phyloP scores from a whole-genome alignment of 108 stramenopile genomes.

The Cylindrotheca fusiformis region DNA sequence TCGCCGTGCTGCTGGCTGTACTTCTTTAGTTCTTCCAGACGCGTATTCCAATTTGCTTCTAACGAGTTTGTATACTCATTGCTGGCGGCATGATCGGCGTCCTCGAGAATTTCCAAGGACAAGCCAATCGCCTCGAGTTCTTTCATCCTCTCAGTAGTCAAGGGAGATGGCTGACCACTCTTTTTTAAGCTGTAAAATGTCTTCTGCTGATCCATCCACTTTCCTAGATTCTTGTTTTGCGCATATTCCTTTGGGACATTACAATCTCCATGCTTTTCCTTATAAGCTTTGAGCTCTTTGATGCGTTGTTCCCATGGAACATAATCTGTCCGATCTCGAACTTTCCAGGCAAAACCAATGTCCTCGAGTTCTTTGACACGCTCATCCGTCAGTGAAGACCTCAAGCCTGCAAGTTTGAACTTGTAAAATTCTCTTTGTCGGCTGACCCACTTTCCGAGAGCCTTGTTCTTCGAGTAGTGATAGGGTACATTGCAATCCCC shows the following conservation, averaged over 20 bases:
- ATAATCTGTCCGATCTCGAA: conserved; percentile 22
- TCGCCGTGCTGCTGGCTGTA: conserved; percentile 44
- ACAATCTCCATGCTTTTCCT: conserved; percentile 54
- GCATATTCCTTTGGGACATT: conserved; percentile 73
- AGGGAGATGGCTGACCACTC: conserved; percentile 12
- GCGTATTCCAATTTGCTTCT: conserved; percentile 52
- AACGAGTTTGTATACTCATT: conserved; percentile 37
- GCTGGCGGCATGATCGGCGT: background rate
- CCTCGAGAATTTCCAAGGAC: conserved; percentile 43
- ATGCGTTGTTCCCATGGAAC: conserved; percentile 51
- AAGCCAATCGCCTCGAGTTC: conserved; percentile 60
- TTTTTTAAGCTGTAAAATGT: conserved; percentile 42
- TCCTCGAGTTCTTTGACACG: conserved; percentile 35
- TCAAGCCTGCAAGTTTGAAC: conserved; percentile 3
- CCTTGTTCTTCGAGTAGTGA: conserved; percentile 39
- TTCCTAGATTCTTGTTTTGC: conserved; percentile 60
- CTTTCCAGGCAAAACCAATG: conserved; percentile 57
- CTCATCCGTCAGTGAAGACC: conserved; percentile 40
- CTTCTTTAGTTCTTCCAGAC: conserved; percentile 35
- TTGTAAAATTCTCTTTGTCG: conserved; percentile 45
- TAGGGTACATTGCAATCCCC: conserved; percentile 57
- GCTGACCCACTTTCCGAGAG: conserved; percentile 61
- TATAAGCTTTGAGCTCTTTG: conserved; percentile 37
- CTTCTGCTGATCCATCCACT: conserved; percentile 62
- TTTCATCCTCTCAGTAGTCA: conserved; percentile 60